Evolutionary conservation across 2,329 filamentous ascomycete genomes (phyloP).

Genomic region (Aureobasidium sp.): DNA sequence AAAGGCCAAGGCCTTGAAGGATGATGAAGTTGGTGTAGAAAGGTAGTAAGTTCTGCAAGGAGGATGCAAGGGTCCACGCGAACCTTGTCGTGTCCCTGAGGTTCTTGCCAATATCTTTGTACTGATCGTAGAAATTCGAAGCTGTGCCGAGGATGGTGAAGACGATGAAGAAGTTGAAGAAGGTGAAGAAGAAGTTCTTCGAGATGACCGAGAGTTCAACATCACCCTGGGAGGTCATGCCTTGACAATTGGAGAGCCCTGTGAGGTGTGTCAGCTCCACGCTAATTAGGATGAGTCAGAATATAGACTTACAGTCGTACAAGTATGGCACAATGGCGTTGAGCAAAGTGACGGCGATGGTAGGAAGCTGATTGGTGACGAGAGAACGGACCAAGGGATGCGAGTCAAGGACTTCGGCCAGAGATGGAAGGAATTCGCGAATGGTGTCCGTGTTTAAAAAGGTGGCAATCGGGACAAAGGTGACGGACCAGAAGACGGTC

Average conservation of each 20-base stretch:
- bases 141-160: conserved; percentile 84
- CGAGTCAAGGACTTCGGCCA: conserved; percentile 59
- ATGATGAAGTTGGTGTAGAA: conserved; percentile 96
- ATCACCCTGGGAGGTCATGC: conserved; percentile 90
- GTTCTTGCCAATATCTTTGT: conserved; percentile 59
- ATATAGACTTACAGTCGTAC: conserved; percentile 59
- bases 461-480: conserved; percentile 71
- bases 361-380: conserved; percentile 82
- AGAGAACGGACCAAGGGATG: conserved; percentile 68
- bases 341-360: conserved; percentile 74
- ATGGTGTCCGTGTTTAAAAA: conserved; percentile 78
- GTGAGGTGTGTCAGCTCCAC: not conserved
- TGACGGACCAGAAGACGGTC: conserved; percentile 79
- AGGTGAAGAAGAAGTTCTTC: conserved; percentile 99
- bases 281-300: not conserved
- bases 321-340: conserved; percentile 87
- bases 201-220: conserved; percentile 91
- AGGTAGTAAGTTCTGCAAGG: conserved; percentile 64
- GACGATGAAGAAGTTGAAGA: conserved; percentile 97
- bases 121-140: conserved; percentile 47
- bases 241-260: conserved; percentile 73
- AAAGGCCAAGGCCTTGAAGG: conserved; percentile 85
- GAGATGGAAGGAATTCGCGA: conserved; percentile 58
- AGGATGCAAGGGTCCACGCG: conserved; percentile 65
- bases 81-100: conserved; percentile 74